Evolutionary conservation across 192 early-diverging fungal species (phyloP).

Genomic region (Gonapodya prolifera): DNA sequence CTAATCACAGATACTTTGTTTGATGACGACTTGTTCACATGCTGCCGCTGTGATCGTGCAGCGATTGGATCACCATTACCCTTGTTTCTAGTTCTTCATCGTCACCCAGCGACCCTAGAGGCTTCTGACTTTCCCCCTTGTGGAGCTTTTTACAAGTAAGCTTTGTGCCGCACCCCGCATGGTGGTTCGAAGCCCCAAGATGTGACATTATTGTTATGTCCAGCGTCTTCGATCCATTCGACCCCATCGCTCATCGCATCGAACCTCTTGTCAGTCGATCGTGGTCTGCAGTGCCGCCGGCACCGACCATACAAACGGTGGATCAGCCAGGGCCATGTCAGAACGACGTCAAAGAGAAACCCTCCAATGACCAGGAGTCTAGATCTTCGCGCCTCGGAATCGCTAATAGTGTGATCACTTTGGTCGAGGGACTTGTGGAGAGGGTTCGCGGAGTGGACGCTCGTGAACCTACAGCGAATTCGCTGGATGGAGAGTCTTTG

Average conservation of each 20-base stretch:
- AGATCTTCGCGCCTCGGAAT: too few species aligned
- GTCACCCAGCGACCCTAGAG: background rate
- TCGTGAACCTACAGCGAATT: too few species aligned
- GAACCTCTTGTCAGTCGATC: background rate
- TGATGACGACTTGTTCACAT: background rate
- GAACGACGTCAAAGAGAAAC: too few species aligned
- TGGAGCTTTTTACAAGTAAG: background rate
- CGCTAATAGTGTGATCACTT: too few species aligned
- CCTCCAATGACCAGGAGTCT: too few species aligned
- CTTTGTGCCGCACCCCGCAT: background rate
- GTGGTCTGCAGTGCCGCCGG: background rate
- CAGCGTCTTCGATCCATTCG: background rate
- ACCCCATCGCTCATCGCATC: background rate
- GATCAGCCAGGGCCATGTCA: too few species aligned
- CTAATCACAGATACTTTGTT: too few species aligned
- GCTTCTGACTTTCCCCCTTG: background rate
- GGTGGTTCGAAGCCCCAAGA: background rate
- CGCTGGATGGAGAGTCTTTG: too few species aligned
- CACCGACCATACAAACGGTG: background rate
- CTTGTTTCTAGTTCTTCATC: background rate
- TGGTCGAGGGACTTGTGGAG: too few species aligned
- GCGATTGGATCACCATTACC: background rate
- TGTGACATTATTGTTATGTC: background rate
- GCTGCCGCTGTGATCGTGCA: background rate
- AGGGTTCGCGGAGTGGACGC: too few species aligned